These are phyloP conservation scores for Gentiana straminea DNA, from an alignment of 257 asterid genomes.

Conservation along the genomic window DNA sequence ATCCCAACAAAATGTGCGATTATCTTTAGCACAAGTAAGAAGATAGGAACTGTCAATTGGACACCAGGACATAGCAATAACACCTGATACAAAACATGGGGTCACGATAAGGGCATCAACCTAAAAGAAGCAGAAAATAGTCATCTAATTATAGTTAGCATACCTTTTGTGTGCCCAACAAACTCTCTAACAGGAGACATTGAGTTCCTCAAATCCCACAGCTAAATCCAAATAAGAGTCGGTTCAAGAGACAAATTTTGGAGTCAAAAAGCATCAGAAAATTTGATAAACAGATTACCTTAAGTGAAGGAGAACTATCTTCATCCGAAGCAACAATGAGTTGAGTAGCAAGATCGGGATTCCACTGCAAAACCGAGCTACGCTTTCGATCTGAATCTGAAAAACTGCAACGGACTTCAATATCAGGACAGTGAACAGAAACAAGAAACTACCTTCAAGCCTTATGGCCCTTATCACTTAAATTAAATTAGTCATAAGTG, in stretches of 20 bases:
- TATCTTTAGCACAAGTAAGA: conserved; percentile 97
- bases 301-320: conserved; percentile 77
- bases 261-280: neutral
- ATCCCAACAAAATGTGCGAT: conserved; percentile 99
- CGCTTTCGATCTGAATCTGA: conserved; percentile 75
- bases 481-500: neutral
- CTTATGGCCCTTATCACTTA: neutral
- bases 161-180: conserved; percentile 92
- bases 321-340: conserved; percentile 97
- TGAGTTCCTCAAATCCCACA: conserved; percentile 93
- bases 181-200: conserved; percentile 91
- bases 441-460: neutral
- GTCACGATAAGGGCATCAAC: neutral
- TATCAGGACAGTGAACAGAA: neutral
- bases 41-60: conserved; percentile 85
- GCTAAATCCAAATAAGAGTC: conserved; percentile 36
- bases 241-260: conserved; percentile 12
- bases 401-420: conserved; percentile 43
- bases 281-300: conserved; percentile 36
- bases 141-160: conserved; percentile 6
- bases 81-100: conserved; percentile 43
- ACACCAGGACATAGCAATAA: conserved; percentile 99
- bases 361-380: conserved; percentile 97
- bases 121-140: neutral
- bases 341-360: conserved; percentile 88